Conservation (phyloP, 257 asterid species). For the Penstemon davidsonii region DNA sequence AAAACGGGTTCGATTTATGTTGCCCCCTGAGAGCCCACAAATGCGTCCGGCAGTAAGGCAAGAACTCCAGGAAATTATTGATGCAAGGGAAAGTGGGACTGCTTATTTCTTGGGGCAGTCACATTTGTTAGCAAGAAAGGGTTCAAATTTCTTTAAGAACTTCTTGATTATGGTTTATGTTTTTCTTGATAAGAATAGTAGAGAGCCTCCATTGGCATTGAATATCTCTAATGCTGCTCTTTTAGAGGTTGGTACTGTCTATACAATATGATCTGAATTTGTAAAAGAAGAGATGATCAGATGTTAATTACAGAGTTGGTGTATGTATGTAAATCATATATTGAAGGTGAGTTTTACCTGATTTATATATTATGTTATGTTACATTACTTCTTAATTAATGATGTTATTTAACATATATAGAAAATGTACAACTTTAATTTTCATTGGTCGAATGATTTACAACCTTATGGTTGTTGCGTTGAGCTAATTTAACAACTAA, state of each 20-base stretch:
- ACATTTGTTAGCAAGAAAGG: constrained; percentile 57
- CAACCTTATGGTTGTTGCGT: too few species aligned
- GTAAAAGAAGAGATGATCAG: too few species aligned
- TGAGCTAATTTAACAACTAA: too few species aligned
- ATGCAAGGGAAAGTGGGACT: constrained; percentile 83
- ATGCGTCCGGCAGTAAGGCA: constrained; percentile 50
- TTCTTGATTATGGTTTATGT: constrained; percentile 52
- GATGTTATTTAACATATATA: too few species aligned
- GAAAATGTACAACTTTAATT: too few species aligned
- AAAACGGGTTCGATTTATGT: constrained; percentile 61
- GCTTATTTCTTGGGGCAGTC: constrained; percentile 87
- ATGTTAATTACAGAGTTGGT: too few species aligned
- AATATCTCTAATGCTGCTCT: constrained; percentile 88
- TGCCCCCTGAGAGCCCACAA: constrained; percentile 65
- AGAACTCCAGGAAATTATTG: constrained; percentile 72
- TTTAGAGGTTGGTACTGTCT: constrained; percentile 78
- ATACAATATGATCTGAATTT: constrained; percentile 43
- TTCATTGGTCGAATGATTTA: too few species aligned
- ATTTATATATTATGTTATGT: not conserved
- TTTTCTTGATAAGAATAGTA: constrained; percentile 71
- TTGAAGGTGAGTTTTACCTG: not conserved
- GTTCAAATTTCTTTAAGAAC: constrained; percentile 68
- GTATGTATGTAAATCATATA: not conserved
- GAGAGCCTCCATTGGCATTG: constrained; percentile 77
- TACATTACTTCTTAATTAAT: not conserved